Base-by-base conservation (phyloP, 306 rosid genomes). In the Sindora glabra region DNA sequence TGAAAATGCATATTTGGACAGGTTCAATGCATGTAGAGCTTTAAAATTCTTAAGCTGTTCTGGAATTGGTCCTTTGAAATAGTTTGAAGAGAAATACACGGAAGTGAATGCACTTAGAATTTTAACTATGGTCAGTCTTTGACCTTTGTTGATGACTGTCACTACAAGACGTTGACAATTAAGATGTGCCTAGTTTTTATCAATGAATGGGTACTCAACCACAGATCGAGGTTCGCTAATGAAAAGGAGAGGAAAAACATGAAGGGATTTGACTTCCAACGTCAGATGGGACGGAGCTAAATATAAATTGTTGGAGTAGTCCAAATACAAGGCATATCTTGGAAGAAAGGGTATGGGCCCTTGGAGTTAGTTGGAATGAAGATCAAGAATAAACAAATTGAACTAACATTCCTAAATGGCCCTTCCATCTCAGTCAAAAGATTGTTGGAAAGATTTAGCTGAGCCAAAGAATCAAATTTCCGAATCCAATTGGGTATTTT, bases 401-500 rank as follows among this genome's bases (percentile, higher is more conserved):
- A 5, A 48, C 7, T 18, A 34, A 18, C 0, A 23, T 6, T 11
- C 7, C 22, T 15, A 44, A 12, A 6, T 17, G 60, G 29, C 13
- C 34, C 29, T 55, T 55, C 60, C 60, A 29, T 33, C 19, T 34
- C 44, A 6, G 42, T 33, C 6, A 53, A 21, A 32, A 16, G 10
- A 17, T 4, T 34, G 2, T 30, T 16, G n/a, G 59, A 53, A 8
- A 53, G 34, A 25, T 48, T 25, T 23, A 24, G 34, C 2, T 11
- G 6, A 8, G 11, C 2, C 0, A n/a, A 27, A 77, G 68, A 30
- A 0, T 34, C 2, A 5, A 1, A 1, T 1, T 4, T 48, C 81
- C 74, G 71, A 27, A 81, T 56, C 84, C 79, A 71, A 12, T 8
- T 39, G 33, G 84, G 79, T 45, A 78, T 17, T 7, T 22, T n/a